Evolutionary conservation across 352 stramenopile genomes (phyloP).

Genomic region (Ophiocytium majus): DNA sequence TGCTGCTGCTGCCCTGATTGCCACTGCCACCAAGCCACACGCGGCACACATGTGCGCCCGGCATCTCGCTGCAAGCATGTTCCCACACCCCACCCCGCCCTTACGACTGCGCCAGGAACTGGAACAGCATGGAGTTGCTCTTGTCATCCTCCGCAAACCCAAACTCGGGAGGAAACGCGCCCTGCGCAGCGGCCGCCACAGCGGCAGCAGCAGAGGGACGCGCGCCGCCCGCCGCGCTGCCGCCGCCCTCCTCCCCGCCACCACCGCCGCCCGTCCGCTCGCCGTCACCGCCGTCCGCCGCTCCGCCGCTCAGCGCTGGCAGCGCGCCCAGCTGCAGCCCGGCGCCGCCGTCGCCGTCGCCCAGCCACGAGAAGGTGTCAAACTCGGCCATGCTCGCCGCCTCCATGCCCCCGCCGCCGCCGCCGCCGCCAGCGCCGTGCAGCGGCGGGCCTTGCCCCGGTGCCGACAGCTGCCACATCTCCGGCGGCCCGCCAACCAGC

Average conservation of each 20-base stretch:
- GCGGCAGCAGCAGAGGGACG: too few relatives aligned
- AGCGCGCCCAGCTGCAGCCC: neutral
- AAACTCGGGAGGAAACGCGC: conserved; percentile 2
- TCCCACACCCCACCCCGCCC: too few relatives aligned
- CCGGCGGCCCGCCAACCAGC: neutral
- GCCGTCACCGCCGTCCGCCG: neutral
- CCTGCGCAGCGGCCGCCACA: too few relatives aligned
- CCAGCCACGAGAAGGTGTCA: neutral
- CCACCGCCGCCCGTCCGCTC: neutral
- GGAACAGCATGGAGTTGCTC: conserved; percentile 16
- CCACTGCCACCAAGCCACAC: too few relatives aligned
- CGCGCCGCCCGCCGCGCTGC: too few relatives aligned
- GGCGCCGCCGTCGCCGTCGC: neutral
- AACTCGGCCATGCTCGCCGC: neutral
- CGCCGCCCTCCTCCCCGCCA: neutral
- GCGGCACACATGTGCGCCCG: too few relatives aligned
- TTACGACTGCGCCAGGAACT: conserved; percentile 18
- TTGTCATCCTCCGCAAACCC: conserved; percentile 12
- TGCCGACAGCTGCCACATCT: neutral
- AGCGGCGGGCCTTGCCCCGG: neutral
- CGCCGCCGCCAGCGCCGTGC: neutral
- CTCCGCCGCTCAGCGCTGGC: too few relatives aligned
- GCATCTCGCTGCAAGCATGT: too few relatives aligned
- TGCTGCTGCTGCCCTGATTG: too few relatives aligned
- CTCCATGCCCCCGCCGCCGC: neutral